Base-by-base conservation (phyloP, 192 early-diverging fungal species). In the Gaertneriomyces sp. region DNA sequence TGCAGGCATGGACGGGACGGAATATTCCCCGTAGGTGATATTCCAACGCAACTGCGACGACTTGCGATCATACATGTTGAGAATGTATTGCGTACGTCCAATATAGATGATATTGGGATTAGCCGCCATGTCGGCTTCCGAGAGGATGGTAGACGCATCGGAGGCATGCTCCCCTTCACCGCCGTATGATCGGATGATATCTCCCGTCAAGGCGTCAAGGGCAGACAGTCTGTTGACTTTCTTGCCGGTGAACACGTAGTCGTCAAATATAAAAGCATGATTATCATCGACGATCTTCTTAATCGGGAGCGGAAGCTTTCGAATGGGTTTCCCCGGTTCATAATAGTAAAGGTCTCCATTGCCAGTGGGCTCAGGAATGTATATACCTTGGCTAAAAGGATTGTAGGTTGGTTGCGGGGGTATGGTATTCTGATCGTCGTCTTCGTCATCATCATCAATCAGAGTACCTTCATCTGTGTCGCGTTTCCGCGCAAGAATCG, bases 311-410 rank as follows among this genome's bases (percentile, higher is more conserved):
- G 79, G 83, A 62, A 92, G 77, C 74, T 83, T 86, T 77, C 87
- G 62, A 7, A 89, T 69, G n/a, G 59, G 11, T 20, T 72, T 67
- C 0, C 78, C 79, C 38, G 80, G 70, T 3, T 76, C 69, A 60
- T 81, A 81, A 25, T 81, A 72, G 73, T 88, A 93, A 1, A 93
- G 68, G 20, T 73, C 81, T 4, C 89, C 89, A 45, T 81, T 76
- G 60, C 89, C 85, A 10, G 74, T 74, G 12, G 91, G 91, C 61
- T 93, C 91, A 33, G 88, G 80, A 63, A 93, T 88, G 70, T 88
- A 88, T 7, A 84, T 71, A 60, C 84, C 79, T 47, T 69, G 51
- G 16, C 16, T n/a, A 5, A 17, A 51, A 4, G 20, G 49, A 38
- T 45, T 33, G 25, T 33, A 33, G 25, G 25, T 33, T 33, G 25